phyloP scores from a whole-genome alignment of 2,329 filamentous ascomycete species.

The Penicillium oxalicum region DNA sequence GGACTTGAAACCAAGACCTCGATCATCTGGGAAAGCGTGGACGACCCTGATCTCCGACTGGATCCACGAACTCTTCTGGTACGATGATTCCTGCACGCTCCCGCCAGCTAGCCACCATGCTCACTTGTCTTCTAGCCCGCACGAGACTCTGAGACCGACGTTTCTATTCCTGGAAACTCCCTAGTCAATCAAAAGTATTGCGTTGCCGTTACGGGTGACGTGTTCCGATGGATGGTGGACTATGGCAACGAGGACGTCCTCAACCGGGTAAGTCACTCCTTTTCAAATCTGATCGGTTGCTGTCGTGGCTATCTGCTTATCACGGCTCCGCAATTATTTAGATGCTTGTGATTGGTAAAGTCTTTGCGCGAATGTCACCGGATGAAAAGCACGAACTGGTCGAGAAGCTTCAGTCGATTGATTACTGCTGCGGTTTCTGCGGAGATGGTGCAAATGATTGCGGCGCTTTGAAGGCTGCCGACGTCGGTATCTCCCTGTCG shows the following conservation, averaged over 20 bases:
- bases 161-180: conserved; percentile 79
- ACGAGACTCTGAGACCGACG: conserved; percentile 59
- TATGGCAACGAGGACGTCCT: conserved; percentile 77
- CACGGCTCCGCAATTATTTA: conserved; percentile 29
- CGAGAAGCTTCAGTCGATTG: conserved; percentile 92
- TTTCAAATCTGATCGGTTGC: neutral
- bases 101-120: neutral
- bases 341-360: conserved; percentile 86
- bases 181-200: conserved; percentile 78
- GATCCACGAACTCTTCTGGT: conserved; percentile 71
- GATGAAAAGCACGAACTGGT: conserved; percentile 98
- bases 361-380: conserved; percentile 97
- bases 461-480: conserved; percentile 90
- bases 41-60: conserved; percentile 70
- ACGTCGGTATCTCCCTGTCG: conserved; percentile 93
- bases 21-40: conserved; percentile 90
- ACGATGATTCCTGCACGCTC: conserved; percentile 4
- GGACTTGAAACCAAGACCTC: conserved; percentile 65
- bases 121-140: conserved; percentile 47
- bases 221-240: conserved; percentile 94
- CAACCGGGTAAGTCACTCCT: conserved; percentile 50
- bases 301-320: neutral
- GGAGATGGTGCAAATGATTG: conserved; percentile 98
- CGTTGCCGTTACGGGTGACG: conserved; percentile 82
- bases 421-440: conserved; percentile 93